phyloP scores from a whole-genome alignment of 441 rosid species.

The Euphorbia corollata region DNA sequence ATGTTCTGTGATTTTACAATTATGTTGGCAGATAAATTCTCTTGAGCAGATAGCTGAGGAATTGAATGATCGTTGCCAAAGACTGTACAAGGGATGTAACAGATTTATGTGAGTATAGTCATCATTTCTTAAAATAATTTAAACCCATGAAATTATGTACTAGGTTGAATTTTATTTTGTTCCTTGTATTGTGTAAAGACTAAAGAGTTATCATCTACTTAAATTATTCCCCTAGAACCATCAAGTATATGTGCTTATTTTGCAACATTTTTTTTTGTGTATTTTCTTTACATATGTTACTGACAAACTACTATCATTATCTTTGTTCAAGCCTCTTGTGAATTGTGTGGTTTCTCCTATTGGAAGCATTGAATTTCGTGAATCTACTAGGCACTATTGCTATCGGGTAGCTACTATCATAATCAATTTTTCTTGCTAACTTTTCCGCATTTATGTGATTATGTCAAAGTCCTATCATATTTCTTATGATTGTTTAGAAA shows the following conservation, averaged over 20 bases:
- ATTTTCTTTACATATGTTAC: neutral
- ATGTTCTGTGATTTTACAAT: neutral
- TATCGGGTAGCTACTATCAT: neutral
- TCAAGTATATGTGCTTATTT: neutral
- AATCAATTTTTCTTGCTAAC: neutral
- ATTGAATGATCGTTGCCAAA: conserved; percentile 70
- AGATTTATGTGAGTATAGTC: conserved; percentile 41
- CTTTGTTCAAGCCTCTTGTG: neutral
- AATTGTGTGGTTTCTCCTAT: neutral
- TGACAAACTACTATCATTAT: neutral
- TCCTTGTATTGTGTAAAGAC: neutral
- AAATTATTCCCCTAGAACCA: neutral
- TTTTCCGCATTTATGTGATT: neutral
- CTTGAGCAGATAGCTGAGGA: conserved; percentile 61
- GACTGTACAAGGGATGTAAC: conserved; percentile 52
- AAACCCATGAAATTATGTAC: neutral
- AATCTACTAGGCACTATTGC: neutral
- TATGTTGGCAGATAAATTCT: conserved; percentile 41
- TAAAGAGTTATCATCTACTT: neutral
- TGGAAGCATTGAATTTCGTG: neutral
- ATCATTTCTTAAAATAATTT: neutral
- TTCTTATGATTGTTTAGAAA: neutral
- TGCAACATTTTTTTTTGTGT: neutral
- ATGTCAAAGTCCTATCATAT: neutral
- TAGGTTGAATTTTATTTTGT: neutral